phyloP scores from a whole-genome alignment of 176 grass and related monocot species.

The Alloteropsis semialata region DNA sequence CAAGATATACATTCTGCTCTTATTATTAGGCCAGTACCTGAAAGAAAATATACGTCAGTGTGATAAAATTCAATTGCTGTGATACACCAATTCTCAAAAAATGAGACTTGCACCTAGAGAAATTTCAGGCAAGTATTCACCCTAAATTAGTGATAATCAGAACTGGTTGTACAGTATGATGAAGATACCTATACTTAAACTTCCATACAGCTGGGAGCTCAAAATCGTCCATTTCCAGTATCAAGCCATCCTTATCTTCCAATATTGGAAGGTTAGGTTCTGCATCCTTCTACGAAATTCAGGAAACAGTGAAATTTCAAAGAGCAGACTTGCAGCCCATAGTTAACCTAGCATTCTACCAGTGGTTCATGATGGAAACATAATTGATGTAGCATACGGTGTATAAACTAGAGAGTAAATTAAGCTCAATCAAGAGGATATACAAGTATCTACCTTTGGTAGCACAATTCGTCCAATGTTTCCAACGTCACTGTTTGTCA shows the following conservation, averaged over 20 bases:
- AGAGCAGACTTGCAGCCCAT: not conserved
- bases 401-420: not conserved
- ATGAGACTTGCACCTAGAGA: not conserved
- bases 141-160: not conserved
- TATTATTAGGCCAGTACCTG: slow-evolving; percentile 98
- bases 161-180: not conserved
- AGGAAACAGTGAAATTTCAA: slow-evolving; percentile 2
- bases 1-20: slow-evolving; percentile 85
- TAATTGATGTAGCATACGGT: not conserved
- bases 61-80: not conserved
- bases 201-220: slow-evolving; percentile 61
- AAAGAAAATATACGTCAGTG: slow-evolving; percentile 14
- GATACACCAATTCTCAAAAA: slow-evolving; percentile 4
- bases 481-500: slow-evolving; percentile 91
- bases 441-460: slow-evolving; percentile 59
- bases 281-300: slow-evolving; percentile 68
- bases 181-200: slow-evolving; percentile 75
- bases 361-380: not conserved
- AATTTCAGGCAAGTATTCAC: not conserved
- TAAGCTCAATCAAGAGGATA: not conserved
- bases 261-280: slow-evolving; percentile 74
- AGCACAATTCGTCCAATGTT: slow-evolving; percentile 85
- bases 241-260: slow-evolving; percentile 63
- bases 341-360: not conserved
- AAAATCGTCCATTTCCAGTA: slow-evolving; percentile 75